These are phyloP conservation scores for Dictyostelium brefeldianum DNA, from an alignment of 78 protist genomes.

Conservation along the genomic window DNA sequence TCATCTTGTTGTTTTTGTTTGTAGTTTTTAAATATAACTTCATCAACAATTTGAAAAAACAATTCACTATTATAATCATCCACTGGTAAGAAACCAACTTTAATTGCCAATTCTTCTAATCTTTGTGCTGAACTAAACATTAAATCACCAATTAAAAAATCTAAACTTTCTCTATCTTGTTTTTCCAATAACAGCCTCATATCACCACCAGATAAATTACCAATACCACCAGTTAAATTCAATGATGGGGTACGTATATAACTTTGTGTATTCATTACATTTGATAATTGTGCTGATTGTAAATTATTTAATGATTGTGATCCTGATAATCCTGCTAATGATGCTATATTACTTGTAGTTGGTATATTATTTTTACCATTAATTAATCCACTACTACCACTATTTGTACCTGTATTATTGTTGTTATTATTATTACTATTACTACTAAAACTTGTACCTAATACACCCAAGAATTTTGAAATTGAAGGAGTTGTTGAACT, in stretches of 20 bases:
- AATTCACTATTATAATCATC: constrained; percentile 14
- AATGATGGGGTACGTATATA: constrained; percentile 22
- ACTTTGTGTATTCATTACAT: background rate
- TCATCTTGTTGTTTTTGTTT: background rate
- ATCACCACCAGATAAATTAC: constrained; percentile 4
- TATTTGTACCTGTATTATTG: background rate
- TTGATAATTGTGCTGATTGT: constrained; percentile 39
- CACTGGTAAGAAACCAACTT: constrained; percentile 22
- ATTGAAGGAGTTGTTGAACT: constrained; percentile 48
- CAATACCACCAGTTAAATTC: constrained; percentile 3
- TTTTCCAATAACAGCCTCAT: background rate
- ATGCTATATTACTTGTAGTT: background rate
- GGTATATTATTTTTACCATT: constrained; percentile 18
- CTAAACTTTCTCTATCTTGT: constrained; percentile 64
- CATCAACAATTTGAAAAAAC: constrained; percentile 11
- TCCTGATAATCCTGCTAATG: constrained; percentile 7
- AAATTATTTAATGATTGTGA: constrained; percentile 58
- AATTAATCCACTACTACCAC: too few species aligned
- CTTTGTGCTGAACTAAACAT: constrained; percentile 51
- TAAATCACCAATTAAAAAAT: constrained; percentile 52
- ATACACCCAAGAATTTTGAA: constrained; percentile 33
- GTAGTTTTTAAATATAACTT: background rate
- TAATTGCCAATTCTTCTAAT: constrained; percentile 41
- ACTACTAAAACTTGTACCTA: constrained; percentile 29
- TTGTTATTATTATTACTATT: background rate